Evolutionary conservation across 305 asterid species (phyloP).

Genomic region (Fraxinus greggii): DNA sequence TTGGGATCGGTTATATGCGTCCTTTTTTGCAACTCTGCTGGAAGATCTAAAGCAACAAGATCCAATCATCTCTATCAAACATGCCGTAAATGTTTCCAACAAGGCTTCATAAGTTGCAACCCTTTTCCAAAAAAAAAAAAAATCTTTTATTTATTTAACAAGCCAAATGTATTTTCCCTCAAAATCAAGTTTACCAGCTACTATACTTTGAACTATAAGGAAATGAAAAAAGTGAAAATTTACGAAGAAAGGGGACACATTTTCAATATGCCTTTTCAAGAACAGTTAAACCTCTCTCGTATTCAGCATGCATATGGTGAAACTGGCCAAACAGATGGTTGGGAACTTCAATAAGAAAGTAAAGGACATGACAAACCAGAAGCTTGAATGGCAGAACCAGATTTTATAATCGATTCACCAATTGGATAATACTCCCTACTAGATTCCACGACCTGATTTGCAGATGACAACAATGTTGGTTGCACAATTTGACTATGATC

Average conservation of each 20-base stretch:
- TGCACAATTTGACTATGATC: conserved; percentile 22
- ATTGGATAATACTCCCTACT: conserved; percentile 62
- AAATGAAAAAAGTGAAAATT: neutral
- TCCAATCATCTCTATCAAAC: neutral
- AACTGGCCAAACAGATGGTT: neutral
- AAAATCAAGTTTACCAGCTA: neutral
- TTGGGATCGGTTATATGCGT: neutral
- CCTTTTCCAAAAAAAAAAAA: neutral
- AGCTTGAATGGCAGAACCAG: conserved; percentile 80
- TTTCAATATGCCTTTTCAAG: neutral
- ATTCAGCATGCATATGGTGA: neutral
- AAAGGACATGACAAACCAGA: conserved; percentile 49
- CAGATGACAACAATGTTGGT: conserved; percentile 50
- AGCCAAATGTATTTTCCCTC: neutral
- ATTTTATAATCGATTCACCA: conserved; percentile 70
- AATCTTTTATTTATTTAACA: neutral
- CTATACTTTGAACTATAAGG: neutral
- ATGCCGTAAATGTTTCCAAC: neutral
- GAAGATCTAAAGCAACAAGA: neutral
- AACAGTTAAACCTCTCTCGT: neutral
- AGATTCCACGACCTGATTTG: conserved; percentile 56
- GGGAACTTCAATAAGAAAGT: neutral
- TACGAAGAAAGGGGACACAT: neutral
- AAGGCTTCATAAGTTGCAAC: neutral
- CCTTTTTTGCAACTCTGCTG: neutral